Percentiles rank a stretch among this genome's conserved stretches.
Evolutionary conservation across 2,329 filamentous ascomycete species (phyloP).

Genomic region (Dothideomycetes sp.): DNA sequence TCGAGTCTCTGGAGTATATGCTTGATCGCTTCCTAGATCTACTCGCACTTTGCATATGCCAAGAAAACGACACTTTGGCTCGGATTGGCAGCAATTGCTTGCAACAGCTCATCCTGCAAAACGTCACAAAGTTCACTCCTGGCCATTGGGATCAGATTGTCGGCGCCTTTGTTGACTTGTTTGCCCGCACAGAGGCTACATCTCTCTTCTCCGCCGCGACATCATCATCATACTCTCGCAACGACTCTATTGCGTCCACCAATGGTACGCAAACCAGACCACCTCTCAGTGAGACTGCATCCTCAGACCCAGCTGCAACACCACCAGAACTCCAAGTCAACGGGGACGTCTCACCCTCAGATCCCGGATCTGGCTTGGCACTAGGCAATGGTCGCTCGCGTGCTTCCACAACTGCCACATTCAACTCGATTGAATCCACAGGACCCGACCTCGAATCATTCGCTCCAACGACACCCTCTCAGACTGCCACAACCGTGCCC

Average conservation of each 20-base stretch:
- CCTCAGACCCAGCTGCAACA: constrained; percentile 18
- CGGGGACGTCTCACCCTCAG: constrained; percentile 8
- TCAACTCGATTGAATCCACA: constrained; percentile 13
- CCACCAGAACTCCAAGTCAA: constrained; percentile 34
- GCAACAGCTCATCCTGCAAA: constrained; percentile 91
- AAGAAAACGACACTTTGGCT: constrained; percentile 97
- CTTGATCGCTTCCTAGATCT: constrained; percentile 93
- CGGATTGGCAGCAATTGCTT: constrained; percentile 97
- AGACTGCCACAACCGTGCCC: constrained; percentile 82
- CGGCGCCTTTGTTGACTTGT: constrained; percentile 88
- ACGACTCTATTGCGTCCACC: constrained; percentile 9
- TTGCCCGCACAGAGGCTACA: constrained; percentile 86
- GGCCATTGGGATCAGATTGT: constrained; percentile 93
- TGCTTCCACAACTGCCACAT: constrained; percentile 3
- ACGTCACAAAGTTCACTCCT: constrained; percentile 79
- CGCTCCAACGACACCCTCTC: constrained; percentile 57
- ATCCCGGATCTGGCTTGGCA: neutral
- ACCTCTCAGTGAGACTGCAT: constrained; percentile 28
- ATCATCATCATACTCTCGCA: constrained; percentile 27
- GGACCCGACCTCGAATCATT: constrained; percentile 67
- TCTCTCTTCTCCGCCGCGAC: constrained; percentile 83
- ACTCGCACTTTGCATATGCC: constrained; percentile 89
- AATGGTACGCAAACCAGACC: constrained; percentile 23
- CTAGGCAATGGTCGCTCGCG: neutral
- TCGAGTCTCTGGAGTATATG: constrained; percentile 94